Evolutionary conservation across 495 filamentous ascomycete species (phyloP), one percentile per base, ranked within the genome.

Genomic region (Neurospora sp.): DNA sequence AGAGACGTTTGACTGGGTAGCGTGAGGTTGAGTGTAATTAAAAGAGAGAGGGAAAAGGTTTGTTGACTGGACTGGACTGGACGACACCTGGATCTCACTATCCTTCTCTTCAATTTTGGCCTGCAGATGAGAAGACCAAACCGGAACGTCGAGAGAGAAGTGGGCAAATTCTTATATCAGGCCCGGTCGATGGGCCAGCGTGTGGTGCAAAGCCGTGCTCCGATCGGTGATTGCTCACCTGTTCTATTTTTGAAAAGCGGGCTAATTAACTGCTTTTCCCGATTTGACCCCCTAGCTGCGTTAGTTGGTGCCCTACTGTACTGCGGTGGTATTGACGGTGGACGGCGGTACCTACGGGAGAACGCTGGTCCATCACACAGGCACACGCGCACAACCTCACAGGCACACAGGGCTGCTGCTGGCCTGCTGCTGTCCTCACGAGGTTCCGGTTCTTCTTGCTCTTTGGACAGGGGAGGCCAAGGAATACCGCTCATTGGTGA

Each of bases 101-200:
- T 75, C 69, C 79, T 76, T 76, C 76, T 73, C 75, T 79, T 71
- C 75, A 77, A 78, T 81, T 79, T 78, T 74, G 73, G 74, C 76
- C 77, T 81, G 77, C 77, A 79, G 71, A 76, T 80, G 78, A 77
- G 74, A 78, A 75, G 71, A 79, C 73, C 69, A 72, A 79, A 77
- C 44, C 40, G 72, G 71, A 70, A 73, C 71, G 44, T 44, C 70
- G 70, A 69, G 75, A 72, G 75, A 72, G 79, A 80, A 80, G 79
- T 81, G 79, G 82, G 83, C 81, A 80, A 84, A 83, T 83, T 81
- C 83, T 86, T 86, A 86, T 86, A 86, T 84, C 78, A 76, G 79
- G 81, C 79, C 79, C 71, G 72, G 59, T 71, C 46, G 39, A 70
- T 71, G 72, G 59, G 54, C 35, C 73, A 72, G 69, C 71, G 48